These are phyloP conservation scores for Aschersonia sp. DNA, from an alignment of 2,329 filamentous ascomycete genomes.

Conservation along the genomic window DNA sequence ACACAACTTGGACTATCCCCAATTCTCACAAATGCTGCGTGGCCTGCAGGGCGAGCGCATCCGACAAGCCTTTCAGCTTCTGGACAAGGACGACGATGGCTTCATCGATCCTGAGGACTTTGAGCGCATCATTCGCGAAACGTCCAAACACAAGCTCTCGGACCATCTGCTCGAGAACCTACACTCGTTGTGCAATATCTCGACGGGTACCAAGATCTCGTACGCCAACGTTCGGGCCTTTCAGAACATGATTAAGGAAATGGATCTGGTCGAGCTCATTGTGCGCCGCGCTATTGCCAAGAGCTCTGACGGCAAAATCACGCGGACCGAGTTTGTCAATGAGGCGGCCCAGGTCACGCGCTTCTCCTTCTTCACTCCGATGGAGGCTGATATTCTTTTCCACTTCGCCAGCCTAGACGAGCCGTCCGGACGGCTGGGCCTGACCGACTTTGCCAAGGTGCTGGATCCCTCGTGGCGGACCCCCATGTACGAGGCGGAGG, in stretches of 20 bases:
- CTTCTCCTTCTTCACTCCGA: conserved; percentile 92
- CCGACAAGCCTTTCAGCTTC: conserved; percentile 82
- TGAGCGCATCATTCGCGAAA: conserved; percentile 90
- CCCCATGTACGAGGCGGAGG: conserved; percentile 36
- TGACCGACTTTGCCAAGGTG: conserved; percentile 84
- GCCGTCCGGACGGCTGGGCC: conserved; percentile 67
- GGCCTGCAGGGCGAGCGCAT: conserved; percentile 93
- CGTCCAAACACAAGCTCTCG: conserved; percentile 87
- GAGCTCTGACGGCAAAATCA: conserved; percentile 84
- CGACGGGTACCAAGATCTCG: conserved; percentile 79
- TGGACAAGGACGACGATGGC: conserved; percentile 83
- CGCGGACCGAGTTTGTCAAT: conserved; percentile 83
- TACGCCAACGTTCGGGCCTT: conserved; percentile 97
- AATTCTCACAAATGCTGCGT: conserved; percentile 96
- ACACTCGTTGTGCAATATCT: conserved; percentile 88
- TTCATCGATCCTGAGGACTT: conserved; percentile 95
- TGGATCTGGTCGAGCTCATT: conserved; percentile 93
- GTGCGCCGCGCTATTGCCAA: conserved; percentile 74
- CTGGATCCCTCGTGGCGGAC: conserved; percentile 85
- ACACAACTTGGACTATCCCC: conserved; percentile 84
- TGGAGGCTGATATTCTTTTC: conserved; percentile 98
- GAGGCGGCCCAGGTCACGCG: conserved; percentile 82
- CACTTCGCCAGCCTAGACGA: conserved; percentile 92
- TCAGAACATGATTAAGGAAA: conserved; percentile 94
- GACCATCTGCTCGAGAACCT: conserved; percentile 89